A percentile compares a stretch with the other conserved stretches of the same genome.
Conservation (phyloP, 495 filamentous ascomycete genomes). For the Penicillium paxilli region DNA sequence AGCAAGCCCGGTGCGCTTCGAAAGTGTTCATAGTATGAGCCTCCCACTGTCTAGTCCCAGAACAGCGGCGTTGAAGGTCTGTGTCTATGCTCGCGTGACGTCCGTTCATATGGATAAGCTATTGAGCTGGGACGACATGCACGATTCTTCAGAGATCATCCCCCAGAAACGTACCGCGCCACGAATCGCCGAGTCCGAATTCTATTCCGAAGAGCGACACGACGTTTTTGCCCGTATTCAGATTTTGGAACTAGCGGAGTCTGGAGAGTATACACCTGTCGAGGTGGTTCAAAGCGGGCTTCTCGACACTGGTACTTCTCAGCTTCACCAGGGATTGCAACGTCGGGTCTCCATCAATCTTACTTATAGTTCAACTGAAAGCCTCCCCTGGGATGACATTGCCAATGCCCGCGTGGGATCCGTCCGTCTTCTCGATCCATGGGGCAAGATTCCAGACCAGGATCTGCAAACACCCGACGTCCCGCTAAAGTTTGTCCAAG, state of each 20-base stretch:
- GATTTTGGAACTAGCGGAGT: constrained; percentile 86
- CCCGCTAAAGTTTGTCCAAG: constrained; percentile 69
- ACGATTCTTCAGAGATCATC: constrained; percentile 56
- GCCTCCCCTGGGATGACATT: constrained; percentile 83
- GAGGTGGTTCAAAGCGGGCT: constrained; percentile 85
- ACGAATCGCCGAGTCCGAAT: constrained; percentile 85
- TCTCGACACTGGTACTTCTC: constrained; percentile 82
- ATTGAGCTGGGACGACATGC: constrained; percentile 98
- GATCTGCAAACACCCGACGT: constrained; percentile 71
- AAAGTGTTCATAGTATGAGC: constrained; percentile 98
- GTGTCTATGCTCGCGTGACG: constrained; percentile 89
- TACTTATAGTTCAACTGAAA: constrained; percentile 85
- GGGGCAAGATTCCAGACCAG: constrained; percentile 80
- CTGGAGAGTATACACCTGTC: constrained; percentile 86
- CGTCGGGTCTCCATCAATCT: constrained; percentile 82
- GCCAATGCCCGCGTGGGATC: constrained; percentile 71
- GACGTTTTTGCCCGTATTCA: constrained; percentile 87
- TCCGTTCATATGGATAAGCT: constrained; percentile 96
- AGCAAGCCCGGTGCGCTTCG: constrained; percentile 90
- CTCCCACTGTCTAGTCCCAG: constrained; percentile 81
- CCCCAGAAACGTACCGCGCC: constrained; percentile 65
- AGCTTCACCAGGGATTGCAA: constrained; percentile 94
- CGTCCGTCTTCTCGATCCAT: constrained; percentile 78
- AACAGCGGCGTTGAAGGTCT: constrained; percentile 77
- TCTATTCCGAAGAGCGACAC: constrained; percentile 88